Conservation (phyloP, 108 stramenopile genomes). For the Skeletonema tropicum region DNA sequence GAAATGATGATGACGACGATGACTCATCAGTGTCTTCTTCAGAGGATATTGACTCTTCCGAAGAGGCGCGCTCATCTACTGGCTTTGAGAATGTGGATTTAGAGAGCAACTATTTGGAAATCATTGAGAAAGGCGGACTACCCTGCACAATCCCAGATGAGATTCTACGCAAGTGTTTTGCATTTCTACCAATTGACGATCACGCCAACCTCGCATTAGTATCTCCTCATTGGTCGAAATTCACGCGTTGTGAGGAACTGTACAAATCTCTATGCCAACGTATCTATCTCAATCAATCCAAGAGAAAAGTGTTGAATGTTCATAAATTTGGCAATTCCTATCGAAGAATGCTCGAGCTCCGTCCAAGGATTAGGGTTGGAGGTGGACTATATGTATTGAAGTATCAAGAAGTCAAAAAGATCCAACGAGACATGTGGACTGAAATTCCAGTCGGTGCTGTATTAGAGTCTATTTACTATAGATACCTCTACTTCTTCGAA, state of each 20-base stretch:
- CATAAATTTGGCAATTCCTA: conserved; percentile 69
- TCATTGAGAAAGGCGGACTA: conserved; percentile 58
- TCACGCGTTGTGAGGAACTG: conserved; percentile 74
- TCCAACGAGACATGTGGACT: conserved; percentile 88
- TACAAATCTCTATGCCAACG: conserved; percentile 75
- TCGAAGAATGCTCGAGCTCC: conserved; percentile 72
- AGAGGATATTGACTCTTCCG: conserved; percentile 21
- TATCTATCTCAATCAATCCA: conserved; percentile 76
- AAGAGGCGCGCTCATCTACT: conserved; percentile 7
- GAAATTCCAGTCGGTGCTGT: conserved; percentile 84
- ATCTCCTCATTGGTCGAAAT: conserved; percentile 76
- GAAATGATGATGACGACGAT: conserved; percentile 53
- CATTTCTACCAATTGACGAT: conserved; percentile 69
- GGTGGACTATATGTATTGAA: conserved; percentile 79
- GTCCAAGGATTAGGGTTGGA: conserved; percentile 76
- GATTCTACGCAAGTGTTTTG: conserved; percentile 68
- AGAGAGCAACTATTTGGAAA: conserved; percentile 46
- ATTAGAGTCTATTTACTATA: conserved; percentile 75
- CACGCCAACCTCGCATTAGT: conserved; percentile 70
- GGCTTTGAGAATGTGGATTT: conserved; percentile 19
- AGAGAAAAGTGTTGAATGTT: conserved; percentile 66
- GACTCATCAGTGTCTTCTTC: conserved; percentile 45
- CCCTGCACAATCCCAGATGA: conserved; percentile 74
- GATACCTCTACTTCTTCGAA: conserved; percentile 84
- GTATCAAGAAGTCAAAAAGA: conserved; percentile 53